Evolutionary conservation across 345 rosid genomes (phyloP), one percentile per base, ranked within the genome.

Genomic region (Rhizophora apiculata): DNA sequence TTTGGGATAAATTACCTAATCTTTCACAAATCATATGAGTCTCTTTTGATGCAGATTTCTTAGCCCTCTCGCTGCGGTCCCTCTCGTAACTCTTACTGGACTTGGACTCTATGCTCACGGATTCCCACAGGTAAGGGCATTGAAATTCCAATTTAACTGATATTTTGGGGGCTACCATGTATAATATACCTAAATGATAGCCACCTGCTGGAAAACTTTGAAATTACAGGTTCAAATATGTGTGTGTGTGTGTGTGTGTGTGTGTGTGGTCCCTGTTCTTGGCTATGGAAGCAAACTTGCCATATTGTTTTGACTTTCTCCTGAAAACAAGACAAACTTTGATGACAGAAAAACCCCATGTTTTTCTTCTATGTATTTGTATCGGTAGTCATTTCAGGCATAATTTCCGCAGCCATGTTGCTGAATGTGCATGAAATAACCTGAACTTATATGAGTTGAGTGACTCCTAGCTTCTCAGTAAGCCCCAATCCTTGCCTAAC

Each of bases 1-100:
- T 63, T 66, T 55, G 48, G 55, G 22, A 32, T 7, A 26, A 29
- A 31, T 8, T 59, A 4, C 9, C 37, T 19, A 52, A 32, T 60
- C 49, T 8, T 6, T 61, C 37, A 62, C 22, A 52, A 56, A 11
- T 53, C 37, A 6, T 21, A 67, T 69, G 36, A 22, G 29, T 76
- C n/a, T 54, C 6, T 22, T 75, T 60, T 67, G 74, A 34, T 76
- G 79, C 77, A 94, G 97, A 80, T 91, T 80, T 81, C 89, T 91
- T 26, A 79, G 79, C 70, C 98, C 97, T 64, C 86, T 91, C 36
- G 86, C 98, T 8, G 92, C 88, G 31, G 85, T 79, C 77, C 98
- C 98, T 68, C 83, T 89, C 29, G 96, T 89, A 32, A 82, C 85
- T 82, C 96, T 94, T 63, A 90, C 94, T 10, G 97, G 89, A 24